Evolutionary conservation across 345 rosid genomes (phyloP).

Genomic region (Bruguiera gymnorhiza): DNA sequence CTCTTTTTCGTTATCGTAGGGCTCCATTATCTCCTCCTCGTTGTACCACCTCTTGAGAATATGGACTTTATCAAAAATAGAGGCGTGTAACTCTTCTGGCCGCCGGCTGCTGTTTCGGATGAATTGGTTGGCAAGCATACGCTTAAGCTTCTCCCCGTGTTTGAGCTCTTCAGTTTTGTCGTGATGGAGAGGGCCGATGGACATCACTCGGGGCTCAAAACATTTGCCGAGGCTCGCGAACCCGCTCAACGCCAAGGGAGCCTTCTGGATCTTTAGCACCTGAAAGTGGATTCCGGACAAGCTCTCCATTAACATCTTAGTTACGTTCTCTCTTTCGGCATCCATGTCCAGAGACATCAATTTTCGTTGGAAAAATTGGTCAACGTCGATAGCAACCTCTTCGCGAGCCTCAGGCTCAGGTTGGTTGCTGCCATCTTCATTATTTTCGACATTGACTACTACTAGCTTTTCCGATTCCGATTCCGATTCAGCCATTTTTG

Average conservation of each 20-base stretch:
- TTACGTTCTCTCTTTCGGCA: neutral
- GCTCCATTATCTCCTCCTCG: neutral
- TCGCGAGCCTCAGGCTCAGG: too few relatives aligned
- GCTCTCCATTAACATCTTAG: neutral
- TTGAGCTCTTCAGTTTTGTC: neutral
- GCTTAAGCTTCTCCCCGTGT: conserved; percentile 5
- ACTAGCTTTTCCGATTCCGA: too few relatives aligned
- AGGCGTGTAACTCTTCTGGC: too few relatives aligned
- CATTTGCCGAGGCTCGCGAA: neutral
- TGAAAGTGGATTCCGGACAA: too few relatives aligned
- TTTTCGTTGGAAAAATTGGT: neutral
- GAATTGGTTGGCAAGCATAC: neutral
- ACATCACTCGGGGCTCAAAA: conserved; percentile 18
- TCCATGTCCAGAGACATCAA: neutral
- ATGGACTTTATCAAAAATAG: neutral
- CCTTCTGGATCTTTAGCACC: neutral
- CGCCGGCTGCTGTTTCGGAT: neutral
- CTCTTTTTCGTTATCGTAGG: neutral
- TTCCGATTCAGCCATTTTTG: too few relatives aligned
- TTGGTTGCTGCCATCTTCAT: too few relatives aligned
- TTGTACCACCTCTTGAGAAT: neutral
- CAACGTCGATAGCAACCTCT: neutral
- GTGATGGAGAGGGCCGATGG: conserved; percentile 30
- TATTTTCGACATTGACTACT: too few relatives aligned
- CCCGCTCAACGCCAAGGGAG: conserved; percentile 1